A percentile compares a stretch with the other conserved stretches of the same genome.
phyloP scores from a whole-genome alignment of 257 asterid species.

The Galeopsis tetrahit region DNA sequence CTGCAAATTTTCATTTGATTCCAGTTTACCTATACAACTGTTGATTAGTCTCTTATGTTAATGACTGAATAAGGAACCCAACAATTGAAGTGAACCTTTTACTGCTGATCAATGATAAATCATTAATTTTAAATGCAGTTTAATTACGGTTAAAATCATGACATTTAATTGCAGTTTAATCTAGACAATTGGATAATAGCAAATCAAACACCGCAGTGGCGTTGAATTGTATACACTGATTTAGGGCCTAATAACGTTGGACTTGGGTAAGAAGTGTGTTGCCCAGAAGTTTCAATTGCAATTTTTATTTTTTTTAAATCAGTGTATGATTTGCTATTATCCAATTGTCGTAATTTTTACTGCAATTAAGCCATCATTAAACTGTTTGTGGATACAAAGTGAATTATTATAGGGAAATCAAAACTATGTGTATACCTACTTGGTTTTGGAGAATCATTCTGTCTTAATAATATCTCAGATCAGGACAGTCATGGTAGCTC shows the following conservation, averaged over 20 bases:
- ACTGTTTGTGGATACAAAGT: slow-evolving; percentile 1
- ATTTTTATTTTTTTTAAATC: too few relatives aligned
- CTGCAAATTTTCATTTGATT: slow-evolving; percentile 28
- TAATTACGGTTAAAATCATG: too few relatives aligned
- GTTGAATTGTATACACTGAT: too few relatives aligned
- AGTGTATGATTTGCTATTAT: too few relatives aligned
- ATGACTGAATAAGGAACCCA: not conserved
- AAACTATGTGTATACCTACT: slow-evolving; percentile 16
- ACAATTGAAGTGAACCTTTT: slow-evolving; percentile 18
- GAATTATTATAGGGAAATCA: not conserved
- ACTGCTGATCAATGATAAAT: slow-evolving; percentile 11
- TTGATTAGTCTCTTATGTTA: slow-evolving; percentile 11
- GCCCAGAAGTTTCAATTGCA: too few relatives aligned
- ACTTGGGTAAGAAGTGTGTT: too few relatives aligned
- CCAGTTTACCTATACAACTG: slow-evolving; percentile 14
- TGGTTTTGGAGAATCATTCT: slow-evolving; percentile 27
- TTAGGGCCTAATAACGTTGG: too few relatives aligned
- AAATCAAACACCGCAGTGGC: too few relatives aligned
- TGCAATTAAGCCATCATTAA: too few relatives aligned
- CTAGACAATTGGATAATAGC: too few relatives aligned
- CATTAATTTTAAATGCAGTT: not conserved
- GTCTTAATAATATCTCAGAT: slow-evolving; percentile 56
- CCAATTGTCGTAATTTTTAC: too few relatives aligned
- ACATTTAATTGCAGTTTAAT: too few relatives aligned
- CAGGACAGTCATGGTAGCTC: slow-evolving; percentile 96